phyloP scores from a whole-genome alignment of 768 basidiomycete species.

The Termitomyces sp. region DNA sequence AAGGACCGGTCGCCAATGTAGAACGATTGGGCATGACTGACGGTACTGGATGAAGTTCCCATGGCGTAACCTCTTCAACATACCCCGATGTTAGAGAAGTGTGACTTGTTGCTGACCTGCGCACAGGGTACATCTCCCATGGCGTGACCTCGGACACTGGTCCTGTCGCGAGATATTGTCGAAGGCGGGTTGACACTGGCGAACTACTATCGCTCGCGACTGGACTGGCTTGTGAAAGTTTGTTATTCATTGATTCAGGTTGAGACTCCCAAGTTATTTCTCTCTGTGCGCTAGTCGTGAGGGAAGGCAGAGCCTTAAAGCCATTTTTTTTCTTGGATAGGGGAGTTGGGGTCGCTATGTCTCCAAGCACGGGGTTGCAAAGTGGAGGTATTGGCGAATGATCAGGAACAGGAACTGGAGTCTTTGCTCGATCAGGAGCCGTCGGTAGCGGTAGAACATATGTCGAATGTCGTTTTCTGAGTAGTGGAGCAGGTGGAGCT shows the following conservation, averaged over 20 bases:
- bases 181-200: slow-evolving; percentile 8
- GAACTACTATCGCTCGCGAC: slow-evolving; percentile 6
- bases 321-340: slow-evolving; percentile 8
- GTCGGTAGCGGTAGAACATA: slow-evolving; percentile 17
- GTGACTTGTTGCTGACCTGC: slow-evolving; percentile 11
- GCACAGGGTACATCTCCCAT: slow-evolving; percentile 22
- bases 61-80: slow-evolving; percentile 24
- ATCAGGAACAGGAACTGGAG: slow-evolving; percentile 15
- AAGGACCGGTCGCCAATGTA: slow-evolving; percentile 19
- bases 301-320: slow-evolving; percentile 17
- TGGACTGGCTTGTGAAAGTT: slow-evolving; percentile 1
- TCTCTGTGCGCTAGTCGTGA: slow-evolving; percentile 19
- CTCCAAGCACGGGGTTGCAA: slow-evolving; percentile 25
- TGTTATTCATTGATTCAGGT: slow-evolving; percentile 13
- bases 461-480: slow-evolving; percentile 29
- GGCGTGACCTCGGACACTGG: slow-evolving; percentile 23
- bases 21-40: slow-evolving; percentile 14
- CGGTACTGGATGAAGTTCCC: slow-evolving; percentile 25
- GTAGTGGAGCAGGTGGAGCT: slow-evolving; percentile 4
- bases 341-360: not conserved
- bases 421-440: slow-evolving; percentile 14
- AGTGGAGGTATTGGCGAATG: slow-evolving; percentile 24
- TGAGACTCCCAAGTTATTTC: slow-evolving; percentile 31
- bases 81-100: slow-evolving; percentile 18
- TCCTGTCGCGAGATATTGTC: slow-evolving; percentile 13